A percentile compares a stretch with the other conserved stretches of the same genome.
Conservation (phyloP, 2,329 filamentous ascomycete genomes). For the Cladosporium sp. region DNA sequence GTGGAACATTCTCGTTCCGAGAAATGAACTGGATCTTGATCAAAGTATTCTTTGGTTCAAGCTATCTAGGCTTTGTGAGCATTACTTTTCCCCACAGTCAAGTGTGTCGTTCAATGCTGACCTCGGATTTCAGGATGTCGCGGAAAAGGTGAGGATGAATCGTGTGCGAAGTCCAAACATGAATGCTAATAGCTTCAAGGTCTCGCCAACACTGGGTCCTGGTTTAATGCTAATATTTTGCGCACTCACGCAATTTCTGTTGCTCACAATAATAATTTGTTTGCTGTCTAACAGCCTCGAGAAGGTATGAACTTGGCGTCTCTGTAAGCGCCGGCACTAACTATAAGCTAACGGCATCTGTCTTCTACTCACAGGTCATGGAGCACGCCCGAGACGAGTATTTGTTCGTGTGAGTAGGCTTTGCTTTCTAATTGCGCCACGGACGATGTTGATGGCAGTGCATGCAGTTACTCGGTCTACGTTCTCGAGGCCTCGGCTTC, state of each 20-base stretch:
- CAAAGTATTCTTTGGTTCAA: slow-evolving; percentile 77
- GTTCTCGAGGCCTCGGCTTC: slow-evolving; percentile 50
- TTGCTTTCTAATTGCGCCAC: slow-evolving; percentile 7
- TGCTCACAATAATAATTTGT: slow-evolving; percentile 74
- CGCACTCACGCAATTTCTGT: slow-evolving; percentile 70
- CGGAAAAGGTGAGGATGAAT: slow-evolving; percentile 39
- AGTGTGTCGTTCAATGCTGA: too few relatives aligned
- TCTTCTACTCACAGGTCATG: slow-evolving; percentile 46
- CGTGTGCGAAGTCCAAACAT: background rate
- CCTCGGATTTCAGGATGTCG: slow-evolving; percentile 44
- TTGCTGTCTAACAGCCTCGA: slow-evolving; percentile 72
- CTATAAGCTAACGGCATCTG: slow-evolving; percentile 28
- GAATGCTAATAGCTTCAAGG: slow-evolving; percentile 23
- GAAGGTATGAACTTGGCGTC: slow-evolving; percentile 40
- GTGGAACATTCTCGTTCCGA: slow-evolving; percentile 60
- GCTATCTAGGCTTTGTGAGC: slow-evolving; percentile 68
- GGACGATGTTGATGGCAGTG: slow-evolving; percentile 20
- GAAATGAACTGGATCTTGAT: slow-evolving; percentile 74
- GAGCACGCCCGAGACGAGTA: slow-evolving; percentile 69
- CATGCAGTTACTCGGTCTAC: slow-evolving; percentile 47
- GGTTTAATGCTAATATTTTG: slow-evolving; percentile 67
- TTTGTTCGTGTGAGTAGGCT: slow-evolving; percentile 61
- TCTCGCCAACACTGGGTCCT: slow-evolving; percentile 48
- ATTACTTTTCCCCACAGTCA: too few relatives aligned
- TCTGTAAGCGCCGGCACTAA: slow-evolving; percentile 23